Percentiles rank a stretch among this genome's conserved stretches.
Evolutionary conservation across 441 rosid species (phyloP).

Genomic region (Croton setiger): DNA sequence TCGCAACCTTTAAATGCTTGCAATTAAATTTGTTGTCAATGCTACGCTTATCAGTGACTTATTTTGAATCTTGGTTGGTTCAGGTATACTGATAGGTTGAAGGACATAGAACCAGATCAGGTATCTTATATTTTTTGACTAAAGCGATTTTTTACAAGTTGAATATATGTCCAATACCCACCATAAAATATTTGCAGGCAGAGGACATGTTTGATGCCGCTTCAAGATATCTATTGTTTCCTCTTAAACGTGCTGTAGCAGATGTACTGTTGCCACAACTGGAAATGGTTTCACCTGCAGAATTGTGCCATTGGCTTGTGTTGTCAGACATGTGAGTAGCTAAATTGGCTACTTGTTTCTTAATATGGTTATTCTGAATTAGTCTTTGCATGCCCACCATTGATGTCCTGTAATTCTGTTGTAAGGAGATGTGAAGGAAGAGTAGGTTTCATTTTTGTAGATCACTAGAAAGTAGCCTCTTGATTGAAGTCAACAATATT

Average conservation of each 20-base stretch:
- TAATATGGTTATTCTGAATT: too few relatives aligned
- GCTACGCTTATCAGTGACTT: conserved; percentile 21
- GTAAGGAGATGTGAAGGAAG: background rate
- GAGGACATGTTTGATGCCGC: conserved; percentile 97
- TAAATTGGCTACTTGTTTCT: conserved; percentile 4
- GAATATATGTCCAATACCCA: conserved; percentile 15
- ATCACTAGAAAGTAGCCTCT: background rate
- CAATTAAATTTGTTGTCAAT: background rate
- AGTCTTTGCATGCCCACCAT: too few relatives aligned
- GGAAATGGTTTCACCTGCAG: conserved; percentile 76
- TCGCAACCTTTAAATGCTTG: background rate
- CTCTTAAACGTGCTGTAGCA: conserved; percentile 96
- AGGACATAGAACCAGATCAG: conserved; percentile 76
- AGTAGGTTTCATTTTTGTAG: background rate
- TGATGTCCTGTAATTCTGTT: background rate
- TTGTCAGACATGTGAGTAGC: conserved; percentile 79
- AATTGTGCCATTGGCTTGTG: conserved; percentile 84
- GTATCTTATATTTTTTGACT: conserved; percentile 30
- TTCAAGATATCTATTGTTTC: conserved; percentile 86
- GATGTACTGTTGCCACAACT: conserved; percentile 81
- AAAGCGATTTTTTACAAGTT: conserved; percentile 7
- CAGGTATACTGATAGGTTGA: conserved; percentile 96
- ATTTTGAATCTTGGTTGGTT: conserved; percentile 28
- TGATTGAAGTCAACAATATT: conserved; percentile 1
- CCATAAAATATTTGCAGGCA: conserved; percentile 46